Evolutionary conservation across 495 filamentous ascomycete species (phyloP).

Genomic region (Patellaria atrata): DNA sequence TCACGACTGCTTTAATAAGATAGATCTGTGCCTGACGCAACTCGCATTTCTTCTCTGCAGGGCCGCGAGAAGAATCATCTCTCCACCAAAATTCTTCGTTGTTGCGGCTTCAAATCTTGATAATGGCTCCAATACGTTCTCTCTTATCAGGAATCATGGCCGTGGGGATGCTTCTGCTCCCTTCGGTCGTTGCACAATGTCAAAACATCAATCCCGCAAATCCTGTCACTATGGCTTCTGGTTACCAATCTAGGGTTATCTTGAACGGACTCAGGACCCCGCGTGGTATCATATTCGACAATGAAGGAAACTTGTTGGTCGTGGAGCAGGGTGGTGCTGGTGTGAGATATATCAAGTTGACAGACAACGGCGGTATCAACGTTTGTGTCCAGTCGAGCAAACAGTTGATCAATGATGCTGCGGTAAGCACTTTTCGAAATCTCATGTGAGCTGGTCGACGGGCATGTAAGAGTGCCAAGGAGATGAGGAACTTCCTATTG

Average conservation of each 20-base stretch:
- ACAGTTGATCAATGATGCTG: conserved; percentile 22
- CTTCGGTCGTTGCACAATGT: conserved; percentile 4
- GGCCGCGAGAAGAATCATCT: too few relatives aligned
- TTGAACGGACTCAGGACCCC: conserved; percentile 37
- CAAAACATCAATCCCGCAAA: conserved; percentile 6
- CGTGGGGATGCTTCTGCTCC: conserved; percentile 2
- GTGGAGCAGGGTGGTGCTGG: conserved; percentile 39
- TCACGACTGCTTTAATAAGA: too few relatives aligned
- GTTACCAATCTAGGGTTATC: conserved; percentile 41
- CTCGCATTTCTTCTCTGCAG: too few relatives aligned
- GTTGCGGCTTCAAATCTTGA: too few relatives aligned
- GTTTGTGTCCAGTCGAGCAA: conserved; percentile 19
- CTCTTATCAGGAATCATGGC: too few relatives aligned
- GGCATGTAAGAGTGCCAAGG: background rate
- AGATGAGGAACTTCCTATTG: too few relatives aligned
- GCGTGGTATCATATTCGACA: conserved; percentile 45
- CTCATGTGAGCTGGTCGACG: too few relatives aligned
- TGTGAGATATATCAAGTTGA: conserved; percentile 33
- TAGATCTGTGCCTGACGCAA: too few relatives aligned
- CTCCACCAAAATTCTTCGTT: too few relatives aligned
- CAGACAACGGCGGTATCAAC: conserved; percentile 36
- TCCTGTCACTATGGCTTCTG: conserved; percentile 19
- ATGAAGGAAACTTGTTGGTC: conserved; percentile 41
- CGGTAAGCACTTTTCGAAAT: conserved; percentile 9
- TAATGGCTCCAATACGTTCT: too few relatives aligned